These are phyloP conservation scores for Thamnidium elegans DNA, from an alignment of 192 early-diverging fungal genomes.

Conservation along the genomic window DNA sequence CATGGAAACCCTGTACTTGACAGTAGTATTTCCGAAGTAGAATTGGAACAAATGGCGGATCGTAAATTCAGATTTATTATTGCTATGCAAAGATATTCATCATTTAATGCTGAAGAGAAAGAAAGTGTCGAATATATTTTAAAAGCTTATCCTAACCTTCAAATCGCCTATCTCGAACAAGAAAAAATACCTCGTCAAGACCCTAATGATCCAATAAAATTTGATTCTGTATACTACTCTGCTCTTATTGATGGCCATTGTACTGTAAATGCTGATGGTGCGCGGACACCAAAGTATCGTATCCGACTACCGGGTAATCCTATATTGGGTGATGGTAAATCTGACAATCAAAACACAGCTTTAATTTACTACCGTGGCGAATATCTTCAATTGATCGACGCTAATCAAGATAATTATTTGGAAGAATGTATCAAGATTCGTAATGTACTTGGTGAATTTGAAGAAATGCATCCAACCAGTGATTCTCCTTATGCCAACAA, in stretches of 20 bases:
- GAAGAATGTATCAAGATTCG: constrained; percentile 88
- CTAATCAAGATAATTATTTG: constrained; percentile 91
- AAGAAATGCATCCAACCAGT: constrained; percentile 61
- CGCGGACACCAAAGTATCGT: constrained; percentile 73
- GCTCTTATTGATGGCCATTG: constrained; percentile 80
- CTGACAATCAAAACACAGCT: constrained; percentile 87
- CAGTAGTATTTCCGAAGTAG: constrained; percentile 59
- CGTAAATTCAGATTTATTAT: constrained; percentile 83
- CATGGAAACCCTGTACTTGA: constrained; percentile 13
- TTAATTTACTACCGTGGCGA: constrained; percentile 85
- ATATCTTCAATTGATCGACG: constrained; percentile 84
- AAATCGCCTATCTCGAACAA: constrained; percentile 80
- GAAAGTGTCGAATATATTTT: constrained; percentile 75
- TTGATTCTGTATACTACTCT: constrained; percentile 51
- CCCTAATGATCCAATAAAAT: not conserved
- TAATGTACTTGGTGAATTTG: constrained; percentile 84
- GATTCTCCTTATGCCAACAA: constrained; percentile 71
- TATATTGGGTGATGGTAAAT: constrained; percentile 91
- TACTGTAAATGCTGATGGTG: constrained; percentile 60
- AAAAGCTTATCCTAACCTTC: constrained; percentile 72
- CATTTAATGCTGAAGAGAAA: constrained; percentile 75
- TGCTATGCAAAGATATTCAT: constrained; percentile 78
- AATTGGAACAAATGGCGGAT: constrained; percentile 63
- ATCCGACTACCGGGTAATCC: constrained; percentile 81
- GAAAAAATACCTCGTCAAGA: constrained; percentile 29